Conservation (phyloP, 306 rosid species). For the Castanopsis chinensis region DNA sequence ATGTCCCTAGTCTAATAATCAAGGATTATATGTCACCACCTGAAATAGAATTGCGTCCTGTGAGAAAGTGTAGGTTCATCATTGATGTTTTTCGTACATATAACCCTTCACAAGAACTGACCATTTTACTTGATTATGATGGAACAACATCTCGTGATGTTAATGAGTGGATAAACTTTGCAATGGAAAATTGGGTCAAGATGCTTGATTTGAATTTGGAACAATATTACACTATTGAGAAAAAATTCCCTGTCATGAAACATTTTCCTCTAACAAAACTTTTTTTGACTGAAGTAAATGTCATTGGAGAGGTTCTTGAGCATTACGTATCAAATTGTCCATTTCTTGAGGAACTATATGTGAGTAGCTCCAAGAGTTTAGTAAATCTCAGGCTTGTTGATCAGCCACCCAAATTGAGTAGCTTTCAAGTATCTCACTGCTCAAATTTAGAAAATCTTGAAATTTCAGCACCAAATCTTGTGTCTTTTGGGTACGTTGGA, state of each 20-base stretch:
- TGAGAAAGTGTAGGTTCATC: neutral
- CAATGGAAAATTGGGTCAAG: neutral
- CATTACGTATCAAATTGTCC: neutral
- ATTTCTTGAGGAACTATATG: neutral
- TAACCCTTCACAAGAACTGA: neutral
- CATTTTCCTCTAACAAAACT: neutral
- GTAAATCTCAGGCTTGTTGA: neutral
- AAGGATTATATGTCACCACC: neutral
- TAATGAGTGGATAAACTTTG: neutral
- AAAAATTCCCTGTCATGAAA: neutral
- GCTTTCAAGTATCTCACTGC: neutral
- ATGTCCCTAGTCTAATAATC: neutral
- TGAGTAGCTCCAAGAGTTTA: neutral
- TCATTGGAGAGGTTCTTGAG: neutral
- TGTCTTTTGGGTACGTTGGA: neutral
- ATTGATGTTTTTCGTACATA: neutral
- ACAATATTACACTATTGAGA: neutral
- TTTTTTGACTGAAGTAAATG: neutral
- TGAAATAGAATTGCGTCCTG: neutral
- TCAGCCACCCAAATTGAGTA: neutral
- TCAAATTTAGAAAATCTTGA: neutral
- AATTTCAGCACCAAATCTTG: neutral
- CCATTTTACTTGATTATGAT: neutral
- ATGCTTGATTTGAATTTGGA: neutral
- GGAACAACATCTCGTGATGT: neutral